Percentiles rank a stretch among this genome's conserved stretches.
phyloP scores from a whole-genome alignment of 352 stramenopile genomes.

The Elongisporangium prolatum region DNA sequence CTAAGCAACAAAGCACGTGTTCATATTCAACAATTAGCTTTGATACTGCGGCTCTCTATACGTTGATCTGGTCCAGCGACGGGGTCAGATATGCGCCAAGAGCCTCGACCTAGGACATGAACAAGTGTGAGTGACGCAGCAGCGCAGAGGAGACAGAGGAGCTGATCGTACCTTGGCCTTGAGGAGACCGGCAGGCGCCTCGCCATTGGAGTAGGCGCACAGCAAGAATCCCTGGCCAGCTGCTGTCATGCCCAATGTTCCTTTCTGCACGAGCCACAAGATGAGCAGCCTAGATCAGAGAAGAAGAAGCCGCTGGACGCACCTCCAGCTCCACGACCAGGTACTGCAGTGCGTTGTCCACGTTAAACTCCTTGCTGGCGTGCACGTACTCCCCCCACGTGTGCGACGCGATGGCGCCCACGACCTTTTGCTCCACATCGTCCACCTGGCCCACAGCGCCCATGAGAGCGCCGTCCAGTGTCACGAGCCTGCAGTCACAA shows the following conservation, averaged over 20 bases:
- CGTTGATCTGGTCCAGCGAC: slow-evolving; percentile 67
- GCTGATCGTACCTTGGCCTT: slow-evolving; percentile 55
- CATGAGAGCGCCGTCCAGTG: slow-evolving; percentile 79
- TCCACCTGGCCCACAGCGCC: slow-evolving; percentile 58
- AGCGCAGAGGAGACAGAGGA: not conserved
- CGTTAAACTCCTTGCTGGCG: slow-evolving; percentile 63
- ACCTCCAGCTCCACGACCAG: slow-evolving; percentile 78
- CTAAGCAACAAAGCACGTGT: slow-evolving; percentile 2
- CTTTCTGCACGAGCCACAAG: slow-evolving; percentile 23
- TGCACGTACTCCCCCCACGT: slow-evolving; percentile 83
- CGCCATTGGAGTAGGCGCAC: slow-evolving; percentile 62
- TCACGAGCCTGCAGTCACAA: slow-evolving; percentile 58
- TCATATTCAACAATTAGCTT: not conserved
- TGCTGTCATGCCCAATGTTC: slow-evolving; percentile 54
- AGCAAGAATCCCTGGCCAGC: slow-evolving; percentile 72
- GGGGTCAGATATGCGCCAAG: slow-evolving; percentile 53
- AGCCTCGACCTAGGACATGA: slow-evolving; percentile 39
- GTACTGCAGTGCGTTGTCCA: slow-evolving; percentile 42
- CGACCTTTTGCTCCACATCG: slow-evolving; percentile 74
- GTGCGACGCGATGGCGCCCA: slow-evolving; percentile 80
- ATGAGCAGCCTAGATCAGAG: not conserved
- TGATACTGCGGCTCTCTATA: slow-evolving; percentile 25
- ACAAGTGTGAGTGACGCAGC: slow-evolving; percentile 1
- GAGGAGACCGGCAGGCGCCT: slow-evolving; percentile 52
- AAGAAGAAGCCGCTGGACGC: not conserved